Evolutionary conservation across 306 rosid genomes (phyloP), one percentile per base, ranked within the genome.

Genomic region (Cicer chorassanicum): DNA sequence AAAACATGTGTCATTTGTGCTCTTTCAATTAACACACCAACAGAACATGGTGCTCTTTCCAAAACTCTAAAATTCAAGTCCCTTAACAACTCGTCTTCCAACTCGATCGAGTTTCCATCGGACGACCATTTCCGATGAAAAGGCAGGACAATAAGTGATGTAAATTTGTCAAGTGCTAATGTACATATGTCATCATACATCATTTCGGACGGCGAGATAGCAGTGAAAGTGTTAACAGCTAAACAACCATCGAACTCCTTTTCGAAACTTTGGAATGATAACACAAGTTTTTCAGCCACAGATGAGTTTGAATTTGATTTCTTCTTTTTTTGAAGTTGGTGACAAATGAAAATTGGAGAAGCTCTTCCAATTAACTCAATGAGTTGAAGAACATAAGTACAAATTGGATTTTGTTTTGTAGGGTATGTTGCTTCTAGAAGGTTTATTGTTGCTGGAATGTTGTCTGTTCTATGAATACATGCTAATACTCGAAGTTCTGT

Each of bases 151-250:
- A 90, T 87, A 3, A 93, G 82, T 0, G 92, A 82, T 6, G 85
- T 42, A n/a, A 70, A 42, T 79, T 88, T 90, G 83, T 87, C 90
- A 0, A 93, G 77, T 0, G 97, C 95, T 12, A 93, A 10, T 0
- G 76, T 82, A 79, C 95, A 89, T 0, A 90, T 84, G 29, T 93
- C 98, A 18, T 93, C 91, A 0, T 87, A 80, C 98, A 89, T 90
- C 73, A 86, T 12, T 15, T 81, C 88, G 0, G 38, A 3, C 0
- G 93, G 97, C 0, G 97, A 87, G 3, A 93, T 72, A 0, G 98
- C 89, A 0, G 97, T 90, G 81, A 78, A 91, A 3, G 83, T 68
- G 64, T 84, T 82, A 4, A 86, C 76, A 0, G 9, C 1, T 1
- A 86, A 68, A 1, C 84, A 77, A 0, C 61, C 84, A 0, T 42